Conservation (phyloP, 1,139 yeast species). For the Pichia sp. region DNA sequence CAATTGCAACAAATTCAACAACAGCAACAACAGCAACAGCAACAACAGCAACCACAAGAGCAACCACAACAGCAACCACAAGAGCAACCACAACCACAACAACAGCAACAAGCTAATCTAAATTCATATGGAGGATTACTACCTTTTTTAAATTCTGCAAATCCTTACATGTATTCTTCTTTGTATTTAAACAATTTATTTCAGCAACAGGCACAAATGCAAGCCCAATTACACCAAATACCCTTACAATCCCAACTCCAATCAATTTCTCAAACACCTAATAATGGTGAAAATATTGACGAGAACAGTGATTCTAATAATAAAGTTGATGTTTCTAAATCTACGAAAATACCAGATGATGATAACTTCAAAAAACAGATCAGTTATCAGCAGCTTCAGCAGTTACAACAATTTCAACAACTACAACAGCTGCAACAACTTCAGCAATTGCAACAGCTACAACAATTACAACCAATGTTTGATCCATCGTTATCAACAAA, state of each 20-base stretch:
- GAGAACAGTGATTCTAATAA: neutral
- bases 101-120: constrained; percentile 8
- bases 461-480: constrained; percentile 3
- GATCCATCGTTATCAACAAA: neutral
- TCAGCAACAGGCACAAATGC: too few species aligned
- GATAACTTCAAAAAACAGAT: neutral
- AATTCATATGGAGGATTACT: too few species aligned
- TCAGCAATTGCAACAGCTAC: constrained; percentile 6
- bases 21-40: neutral
- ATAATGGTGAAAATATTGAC: neutral
- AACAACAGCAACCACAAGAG: neutral
- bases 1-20: too few species aligned
- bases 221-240: neutral
- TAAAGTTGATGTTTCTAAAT: neutral
- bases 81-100: constrained; percentile 3
- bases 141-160: too few species aligned
- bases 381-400: constrained; percentile 2
- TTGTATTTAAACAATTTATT: neutral
- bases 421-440: constrained; percentile 10
- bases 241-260: neutral
- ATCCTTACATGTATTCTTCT: too few species aligned
- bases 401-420: constrained; percentile 10
- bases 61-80: constrained; percentile 1
- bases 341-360: neutral
- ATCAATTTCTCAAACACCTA: neutral